Base-by-base conservation (phyloP, 345 rosid genomes). In the Eutrema yunnanense region DNA sequence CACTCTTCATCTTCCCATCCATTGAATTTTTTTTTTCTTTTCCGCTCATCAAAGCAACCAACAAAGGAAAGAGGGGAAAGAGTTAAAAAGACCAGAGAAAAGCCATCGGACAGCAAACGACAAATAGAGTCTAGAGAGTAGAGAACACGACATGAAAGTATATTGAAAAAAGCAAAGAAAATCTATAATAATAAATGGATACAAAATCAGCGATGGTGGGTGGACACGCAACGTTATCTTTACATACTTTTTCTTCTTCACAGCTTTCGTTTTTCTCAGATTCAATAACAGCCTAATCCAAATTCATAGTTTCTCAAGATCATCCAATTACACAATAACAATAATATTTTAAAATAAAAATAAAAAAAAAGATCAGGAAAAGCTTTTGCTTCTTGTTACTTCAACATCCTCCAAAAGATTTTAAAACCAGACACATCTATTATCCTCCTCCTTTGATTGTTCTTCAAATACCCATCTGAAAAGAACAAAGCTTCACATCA, bases 161-260 rank as follows among this genome's bases (percentile, higher is more conserved):
- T 42, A 1, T 3, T 29, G 4, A 16, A 0, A 9, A n/a, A 27
- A 41, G 2, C 47, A 49, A 14, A 34, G 2, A 29, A 9, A 9
- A 72, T 13, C 54, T 36, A 64, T n/a, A 5, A 16, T 30, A 40
- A 67, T 26, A 3, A 12, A 19, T 19, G 22, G 22, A 19, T 19
- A 19, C 22, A 19, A 19, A 19, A 30, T 52, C 41, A 75, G 51
- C 64, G 68, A 68, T 58, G 51, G 50, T 68, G 41, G 48, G 50
- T 68, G 49, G 48, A 67, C 74, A 67, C 41, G 26, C 71, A 56
- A 73, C 42, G 65, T 37, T 34, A 68, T 68, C 69, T 68, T 74
- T 74, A 66, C 67, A 32, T 54, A 41, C 33, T 8, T 19, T 50
- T 69, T 59, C 65, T 50, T 69, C 42, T 73, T 59, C 62, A 74